These are phyloP conservation scores for Daldinia bambusicola DNA, from an alignment of 495 filamentous ascomycete species.

Conservation along the genomic window DNA sequence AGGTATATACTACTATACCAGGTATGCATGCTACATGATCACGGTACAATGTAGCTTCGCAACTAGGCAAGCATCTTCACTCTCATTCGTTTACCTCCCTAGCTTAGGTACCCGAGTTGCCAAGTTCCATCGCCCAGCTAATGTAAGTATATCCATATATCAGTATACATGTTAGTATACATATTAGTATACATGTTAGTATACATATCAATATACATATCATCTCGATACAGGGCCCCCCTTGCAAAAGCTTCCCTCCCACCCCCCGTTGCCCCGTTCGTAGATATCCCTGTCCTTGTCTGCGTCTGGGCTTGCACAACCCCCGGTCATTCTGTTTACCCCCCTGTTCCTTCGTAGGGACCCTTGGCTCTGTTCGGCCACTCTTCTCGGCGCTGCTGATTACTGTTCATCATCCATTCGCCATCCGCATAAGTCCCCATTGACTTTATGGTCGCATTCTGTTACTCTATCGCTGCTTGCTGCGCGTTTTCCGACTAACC, in stretches of 20 bases:
- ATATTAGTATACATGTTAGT: too few species aligned
- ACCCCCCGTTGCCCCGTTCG: conserved; percentile 29
- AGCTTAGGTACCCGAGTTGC: conserved; percentile 25
- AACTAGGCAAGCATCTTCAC: conserved; percentile 8
- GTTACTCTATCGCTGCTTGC: conserved; percentile 38
- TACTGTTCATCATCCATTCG: conserved; percentile 46
- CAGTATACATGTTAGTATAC: too few species aligned
- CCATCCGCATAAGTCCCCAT: conserved; percentile 35
- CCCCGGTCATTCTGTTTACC: conserved; percentile 27
- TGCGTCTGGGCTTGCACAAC: conserved; percentile 44
- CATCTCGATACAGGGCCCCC: conserved; percentile 22
- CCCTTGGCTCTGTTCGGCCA: conserved; percentile 42
- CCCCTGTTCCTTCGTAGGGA: conserved; percentile 36
- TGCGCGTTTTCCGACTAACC: conserved; percentile 43
- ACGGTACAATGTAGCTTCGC: conserved; percentile 11
- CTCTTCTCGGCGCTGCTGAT: conserved; percentile 46
- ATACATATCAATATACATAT: conserved; percentile 3
- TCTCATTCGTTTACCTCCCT: conserved; percentile 25
- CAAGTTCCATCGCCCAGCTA: conserved; percentile 1
- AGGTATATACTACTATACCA: too few species aligned
- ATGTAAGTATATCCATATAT: conserved; percentile 1
- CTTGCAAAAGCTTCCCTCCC: conserved; percentile 13
- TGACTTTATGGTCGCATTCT: conserved; percentile 44
- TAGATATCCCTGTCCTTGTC: conserved; percentile 35
- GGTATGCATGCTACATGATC: not conserved